These are phyloP conservation scores for Phytopythium aichiense DNA, from an alignment of 352 stramenopile genomes.

Conservation along the genomic window DNA sequence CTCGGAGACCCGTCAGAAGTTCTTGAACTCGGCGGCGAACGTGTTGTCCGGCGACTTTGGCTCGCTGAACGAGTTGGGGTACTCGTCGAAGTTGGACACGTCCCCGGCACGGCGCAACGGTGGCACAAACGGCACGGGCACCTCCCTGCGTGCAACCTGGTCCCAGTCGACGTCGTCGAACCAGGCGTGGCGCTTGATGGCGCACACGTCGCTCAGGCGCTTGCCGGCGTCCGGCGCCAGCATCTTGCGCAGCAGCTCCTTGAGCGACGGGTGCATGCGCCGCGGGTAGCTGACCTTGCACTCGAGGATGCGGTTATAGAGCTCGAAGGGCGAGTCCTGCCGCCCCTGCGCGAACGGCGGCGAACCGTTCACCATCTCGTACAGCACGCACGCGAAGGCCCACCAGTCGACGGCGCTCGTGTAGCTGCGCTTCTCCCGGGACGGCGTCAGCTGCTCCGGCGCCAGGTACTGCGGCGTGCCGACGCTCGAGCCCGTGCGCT, in stretches of 20 bases:
- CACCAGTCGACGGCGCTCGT: slow-evolving; percentile 80
- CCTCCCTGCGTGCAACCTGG: slow-evolving; percentile 35
- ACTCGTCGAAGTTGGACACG: slow-evolving; percentile 62
- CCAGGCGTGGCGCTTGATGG: slow-evolving; percentile 62
- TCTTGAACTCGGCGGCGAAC: slow-evolving; percentile 30
- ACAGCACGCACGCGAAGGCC: slow-evolving; percentile 78
- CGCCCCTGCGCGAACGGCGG: slow-evolving; percentile 79
- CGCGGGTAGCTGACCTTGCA: slow-evolving; percentile 52
- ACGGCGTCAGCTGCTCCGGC: slow-evolving; percentile 69
- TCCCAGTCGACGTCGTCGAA: slow-evolving; percentile 67
- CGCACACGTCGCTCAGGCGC: slow-evolving; percentile 37
- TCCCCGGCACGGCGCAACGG: slow-evolving; percentile 37
- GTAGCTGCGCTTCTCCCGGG: slow-evolving; percentile 55
- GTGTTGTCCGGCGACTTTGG: slow-evolving; percentile 25
- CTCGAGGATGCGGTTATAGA: slow-evolving; percentile 79
- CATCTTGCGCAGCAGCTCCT: slow-evolving; percentile 66
- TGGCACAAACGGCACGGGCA: slow-evolving; percentile 45
- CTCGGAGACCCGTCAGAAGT: slow-evolving; percentile 25
- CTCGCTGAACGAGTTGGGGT: slow-evolving; percentile 49
- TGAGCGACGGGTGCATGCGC: slow-evolving; percentile 34
- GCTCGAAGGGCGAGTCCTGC: slow-evolving; percentile 82
- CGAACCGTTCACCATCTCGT: slow-evolving; percentile 66
- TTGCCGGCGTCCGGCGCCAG: slow-evolving; percentile 47
- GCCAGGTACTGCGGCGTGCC: slow-evolving; percentile 72
- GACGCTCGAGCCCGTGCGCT: slow-evolving; percentile 49